Evolutionary conservation across 192 early-diverging fungal genomes (phyloP).

Genomic region (Mortierella alpina): DNA sequence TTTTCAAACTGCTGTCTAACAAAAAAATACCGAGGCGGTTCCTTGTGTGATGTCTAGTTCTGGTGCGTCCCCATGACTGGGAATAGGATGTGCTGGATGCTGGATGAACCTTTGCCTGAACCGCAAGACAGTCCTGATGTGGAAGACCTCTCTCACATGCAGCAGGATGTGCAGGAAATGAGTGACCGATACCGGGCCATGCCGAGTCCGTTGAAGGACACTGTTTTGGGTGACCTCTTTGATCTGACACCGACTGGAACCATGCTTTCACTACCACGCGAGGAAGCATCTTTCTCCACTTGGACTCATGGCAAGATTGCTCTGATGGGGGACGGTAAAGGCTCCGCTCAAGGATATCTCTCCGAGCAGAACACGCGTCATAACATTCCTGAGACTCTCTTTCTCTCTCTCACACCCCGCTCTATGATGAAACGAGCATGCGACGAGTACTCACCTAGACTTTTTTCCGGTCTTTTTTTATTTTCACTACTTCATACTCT

Average conservation of each 20-base stretch:
- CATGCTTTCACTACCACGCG: conserved; percentile 19
- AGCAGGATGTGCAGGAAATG: not conserved
- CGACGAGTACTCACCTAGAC: not conserved
- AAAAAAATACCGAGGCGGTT: too few species aligned
- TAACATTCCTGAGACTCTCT: not conserved
- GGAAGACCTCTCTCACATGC: conserved; percentile 22
- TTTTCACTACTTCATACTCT: not conserved
- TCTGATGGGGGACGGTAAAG: conserved; percentile 49
- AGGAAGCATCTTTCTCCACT: conserved; percentile 31
- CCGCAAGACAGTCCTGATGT: conserved; percentile 25
- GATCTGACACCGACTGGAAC: conserved; percentile 27
- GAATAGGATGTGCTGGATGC: conserved; percentile 40
- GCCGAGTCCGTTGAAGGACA: conserved; percentile 2
- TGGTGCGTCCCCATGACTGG: conserved; percentile 46
- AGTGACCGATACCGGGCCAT: conserved; percentile 3
- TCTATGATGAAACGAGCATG: not conserved
- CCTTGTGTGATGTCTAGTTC: not conserved
- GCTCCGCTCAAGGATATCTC: not conserved
- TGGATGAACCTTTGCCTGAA: conserved; percentile 19
- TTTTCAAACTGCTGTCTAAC: too few species aligned
- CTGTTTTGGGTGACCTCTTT: conserved; percentile 16
- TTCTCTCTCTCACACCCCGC: too few species aligned
- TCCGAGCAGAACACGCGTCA: too few species aligned
- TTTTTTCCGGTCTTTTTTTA: not conserved
- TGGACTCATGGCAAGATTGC: conserved; percentile 40